Conservation (phyloP, 495 filamentous ascomycete genomes). For the Hyaloscypha variabilis region DNA sequence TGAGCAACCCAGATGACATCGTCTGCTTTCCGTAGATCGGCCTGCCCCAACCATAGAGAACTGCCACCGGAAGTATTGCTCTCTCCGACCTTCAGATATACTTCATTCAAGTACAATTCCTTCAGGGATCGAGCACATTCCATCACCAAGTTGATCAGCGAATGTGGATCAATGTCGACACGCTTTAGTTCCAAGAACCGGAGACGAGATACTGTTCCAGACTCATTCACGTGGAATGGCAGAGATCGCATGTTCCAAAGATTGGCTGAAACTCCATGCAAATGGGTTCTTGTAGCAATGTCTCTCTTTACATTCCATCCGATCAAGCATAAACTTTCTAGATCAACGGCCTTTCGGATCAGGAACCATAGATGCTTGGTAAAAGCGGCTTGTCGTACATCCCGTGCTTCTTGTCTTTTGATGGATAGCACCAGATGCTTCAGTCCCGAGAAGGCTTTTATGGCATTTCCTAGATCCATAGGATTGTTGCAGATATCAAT, state of each 20-base stretch:
- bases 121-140: constrained; percentile 24
- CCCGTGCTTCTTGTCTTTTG: constrained; percentile 29
- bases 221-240: constrained; percentile 13
- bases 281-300: constrained; percentile 15
- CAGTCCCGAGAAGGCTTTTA: constrained; percentile 20
- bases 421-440: constrained; percentile 29
- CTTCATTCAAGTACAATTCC: constrained; percentile 32
- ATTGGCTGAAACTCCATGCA: constrained; percentile 10
- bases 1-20: constrained; percentile 26
- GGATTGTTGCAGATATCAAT: constrained; percentile 30
- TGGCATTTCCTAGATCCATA: constrained; percentile 28
- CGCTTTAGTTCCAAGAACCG: constrained; percentile 33
- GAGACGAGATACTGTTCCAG: constrained; percentile 4
- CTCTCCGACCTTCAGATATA: constrained; percentile 28
- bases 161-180: constrained; percentile 25
- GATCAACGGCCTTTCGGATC: constrained; percentile 24
- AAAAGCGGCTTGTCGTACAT: constrained; percentile 14
- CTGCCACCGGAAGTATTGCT: neutral
- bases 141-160: constrained; percentile 20
- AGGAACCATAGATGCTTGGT: constrained; percentile 30
- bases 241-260: constrained; percentile 24
- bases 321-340: constrained; percentile 31
- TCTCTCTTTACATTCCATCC: constrained; percentile 33
- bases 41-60: constrained; percentile 30
- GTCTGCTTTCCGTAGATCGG: constrained; percentile 4